Base-by-base conservation (phyloP, 2,329 filamentous ascomycete genomes). In the Beauveria rudraprayagi region DNA sequence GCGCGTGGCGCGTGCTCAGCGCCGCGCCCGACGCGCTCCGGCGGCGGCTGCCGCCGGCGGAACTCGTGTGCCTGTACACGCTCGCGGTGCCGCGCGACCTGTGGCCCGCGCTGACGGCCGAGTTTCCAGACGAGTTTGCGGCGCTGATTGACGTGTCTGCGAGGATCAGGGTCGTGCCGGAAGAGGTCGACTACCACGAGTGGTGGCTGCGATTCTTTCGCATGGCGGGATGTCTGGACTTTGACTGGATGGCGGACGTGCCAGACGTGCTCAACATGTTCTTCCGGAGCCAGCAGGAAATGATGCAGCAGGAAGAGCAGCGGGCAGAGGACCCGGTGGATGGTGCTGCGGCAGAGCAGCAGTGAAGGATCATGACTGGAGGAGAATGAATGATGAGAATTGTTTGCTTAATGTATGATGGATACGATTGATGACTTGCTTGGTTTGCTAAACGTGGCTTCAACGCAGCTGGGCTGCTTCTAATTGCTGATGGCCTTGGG, bases 1-100 rank as follows among this genome's bases (percentile, higher is more conserved):
- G 63, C 3, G 54, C 66, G 2, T 70, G 68, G 66, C 26, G 62
- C 40, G 47, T 63, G 4, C 17, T 43, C 6, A 14, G 19, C 43
- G 34, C 6, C 19, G 24, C 30, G 9, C 24, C 58, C 24, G 41
- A 22, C 2, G 26, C 37, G 7, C 41, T 63, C n/a, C 37, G 62
- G 14, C 46, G 40, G 10, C 9, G 28, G 3, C 14, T 65, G 6
- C 26, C 51, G 24, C 17, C 54, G 7, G 43, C 26, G 2, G 61
- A 64, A 41, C 37, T 65, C 17, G 59, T 62, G 14, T 37, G 52
- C 17, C 40, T 66, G 19, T 66, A 65, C 47, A 34, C 56, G 28
- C 51, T 55, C 1, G 53, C 48, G 10, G 56, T 66, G n/a, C 65
- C 63, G 17, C 46, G 57, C 5, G 51, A 60, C 5, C 16, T 64